Base-by-base conservation (phyloP, 139 green algal genomes). In the Chlorella vulgaris region DNA sequence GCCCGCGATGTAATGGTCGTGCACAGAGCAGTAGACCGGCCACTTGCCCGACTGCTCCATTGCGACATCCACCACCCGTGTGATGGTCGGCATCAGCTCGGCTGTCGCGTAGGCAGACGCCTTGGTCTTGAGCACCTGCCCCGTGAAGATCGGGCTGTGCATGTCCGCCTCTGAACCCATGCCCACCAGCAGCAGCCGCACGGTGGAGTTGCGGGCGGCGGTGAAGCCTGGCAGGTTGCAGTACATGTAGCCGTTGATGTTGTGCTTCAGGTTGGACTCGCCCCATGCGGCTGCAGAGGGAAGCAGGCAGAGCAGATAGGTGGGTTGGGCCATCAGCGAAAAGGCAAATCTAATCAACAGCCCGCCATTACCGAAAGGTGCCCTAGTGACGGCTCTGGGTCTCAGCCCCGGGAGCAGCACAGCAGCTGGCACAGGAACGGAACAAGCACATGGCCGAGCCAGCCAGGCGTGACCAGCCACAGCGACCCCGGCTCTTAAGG, bases 91-190 rank as follows among this genome's bases (percentile, higher is more conserved):
- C 83, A 90, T 83, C 42, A 90, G 63, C 33, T 76, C 80, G 7
- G 83, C 75, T 5, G 76, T 84, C 38, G 80, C 76, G 2, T 51
- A 60, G 31, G 69, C 68, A 10, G 55, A n/a, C 1, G 55, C 36
- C 68, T 65, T 68, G 36, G 38, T 38, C 22, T 13, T 28, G 69
- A 75, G 69, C 60, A 81, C 22, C 78, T 83, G 76, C 74, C 84
- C 78, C n/a, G 60, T 55, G 71, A 91, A 91, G 51, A 78, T 50
- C 18, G 86, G 79, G 6, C 74, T 84, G 71, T 93, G 89, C 85
- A 91, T 84, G 76, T 92, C 89, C 0, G 35, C 78, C 76, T 93
- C 89, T 24, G 53, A 79, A 26, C 89, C 89, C 63, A 89, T 83
- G 42, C 83, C 87, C 18, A 91, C 42, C 21, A 90, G 35, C 7